Base-by-base conservation (phyloP, 2,329 filamentous ascomycete species). In the Arthrobotrys iridis region DNA sequence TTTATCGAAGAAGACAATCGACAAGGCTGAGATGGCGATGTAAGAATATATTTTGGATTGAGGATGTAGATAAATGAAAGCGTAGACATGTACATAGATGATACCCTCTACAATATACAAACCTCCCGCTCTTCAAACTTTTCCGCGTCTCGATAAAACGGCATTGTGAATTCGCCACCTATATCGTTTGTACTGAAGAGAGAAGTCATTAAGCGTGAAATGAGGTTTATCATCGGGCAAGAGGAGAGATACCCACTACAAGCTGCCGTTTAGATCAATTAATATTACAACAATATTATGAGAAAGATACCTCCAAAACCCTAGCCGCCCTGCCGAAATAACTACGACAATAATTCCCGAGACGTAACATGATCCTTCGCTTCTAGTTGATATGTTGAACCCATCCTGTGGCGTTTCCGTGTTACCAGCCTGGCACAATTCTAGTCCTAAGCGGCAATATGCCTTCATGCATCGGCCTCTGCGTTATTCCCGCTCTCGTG, bases 401-500 rank as follows among this genome's bases (percentile, higher is more conserved):
- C n/a, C n/a, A n/a, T n/a, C n/a, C n/a, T n/a, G n/a, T n/a, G n/a
- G n/a, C n/a, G n/a, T n/a, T n/a, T n/a, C n/a, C n/a, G n/a, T n/a
- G n/a, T n/a, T 80, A 91, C 88, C 90, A 93, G 0, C 88, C 89
- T 22, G 89, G 86, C n/a, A 93, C 80, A 57, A 88, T 83, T 79
- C 84, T 92, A 50, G 92, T 83, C 80, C 86, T 88, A 4, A 94
- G 87, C 79, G 87, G 85, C 80, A 97, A 83, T 0, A 93, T 93
- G 67, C 89, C 89, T 67, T 86, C 48, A 10, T 75, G 71, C 4
- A 57, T 87, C 0, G 93, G 93, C 80, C 88, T 87, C 4, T 88
- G 85, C 18, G 93, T 96, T 52, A 95, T 86, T 1, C 88, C 88
- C 0, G 88, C 86, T 81, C 88, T 89, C 76, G 96, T 88, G 50